A percentile compares a stretch with the other conserved stretches of the same genome.
phyloP scores from a whole-genome alignment of 768 basidiomycete species.

The Ephemerocybe angulata region DNA sequence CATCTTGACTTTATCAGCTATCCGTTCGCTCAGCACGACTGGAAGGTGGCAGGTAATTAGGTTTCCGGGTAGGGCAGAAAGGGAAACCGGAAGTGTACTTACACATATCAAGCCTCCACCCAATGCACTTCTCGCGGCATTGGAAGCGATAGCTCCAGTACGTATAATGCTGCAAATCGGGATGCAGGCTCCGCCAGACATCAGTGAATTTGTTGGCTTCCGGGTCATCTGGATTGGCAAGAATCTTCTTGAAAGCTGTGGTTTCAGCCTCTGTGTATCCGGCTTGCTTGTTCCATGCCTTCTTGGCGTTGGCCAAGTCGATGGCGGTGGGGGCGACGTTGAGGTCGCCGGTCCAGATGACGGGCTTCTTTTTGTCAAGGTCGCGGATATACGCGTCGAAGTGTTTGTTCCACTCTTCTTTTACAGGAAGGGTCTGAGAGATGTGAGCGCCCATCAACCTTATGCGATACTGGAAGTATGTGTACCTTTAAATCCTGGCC shows the following conservation, averaged over 20 bases:
- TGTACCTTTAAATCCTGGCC: conserved; percentile 69
- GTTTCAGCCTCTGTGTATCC: conserved; percentile 86
- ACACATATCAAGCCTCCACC: conserved; percentile 90
- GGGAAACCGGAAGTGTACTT: conserved; percentile 15
- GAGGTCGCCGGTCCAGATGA: conserved; percentile 86
- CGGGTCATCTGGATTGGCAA: conserved; percentile 46
- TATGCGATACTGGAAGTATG: neutral
- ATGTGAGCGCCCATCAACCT: conserved; percentile 1
- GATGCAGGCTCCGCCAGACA: conserved; percentile 73
- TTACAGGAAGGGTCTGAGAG: conserved; percentile 66
- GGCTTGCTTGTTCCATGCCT: conserved; percentile 85
- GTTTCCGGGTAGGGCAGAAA: no score
- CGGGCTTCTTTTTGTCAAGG: conserved; percentile 74
- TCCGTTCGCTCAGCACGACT: conserved; percentile 76
- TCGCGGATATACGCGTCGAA: conserved; percentile 71
- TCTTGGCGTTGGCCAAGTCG: conserved; percentile 68
- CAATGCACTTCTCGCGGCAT: conserved; percentile 73
- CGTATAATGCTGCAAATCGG: conserved; percentile 68
- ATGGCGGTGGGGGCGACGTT: conserved; percentile 80
- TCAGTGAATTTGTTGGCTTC: conserved; percentile 60
- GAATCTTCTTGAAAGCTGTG: conserved; percentile 64
- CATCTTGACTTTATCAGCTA: conserved; percentile 60
- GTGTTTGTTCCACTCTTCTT: conserved; percentile 76
- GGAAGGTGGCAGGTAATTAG: no score
- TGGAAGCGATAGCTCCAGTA: conserved; percentile 85